Percentiles rank a stretch among this genome's conserved stretches.
These are phyloP conservation scores for Fagus sylvatica DNA, from an alignment of 306 rosid genomes.

Conservation along the genomic window DNA sequence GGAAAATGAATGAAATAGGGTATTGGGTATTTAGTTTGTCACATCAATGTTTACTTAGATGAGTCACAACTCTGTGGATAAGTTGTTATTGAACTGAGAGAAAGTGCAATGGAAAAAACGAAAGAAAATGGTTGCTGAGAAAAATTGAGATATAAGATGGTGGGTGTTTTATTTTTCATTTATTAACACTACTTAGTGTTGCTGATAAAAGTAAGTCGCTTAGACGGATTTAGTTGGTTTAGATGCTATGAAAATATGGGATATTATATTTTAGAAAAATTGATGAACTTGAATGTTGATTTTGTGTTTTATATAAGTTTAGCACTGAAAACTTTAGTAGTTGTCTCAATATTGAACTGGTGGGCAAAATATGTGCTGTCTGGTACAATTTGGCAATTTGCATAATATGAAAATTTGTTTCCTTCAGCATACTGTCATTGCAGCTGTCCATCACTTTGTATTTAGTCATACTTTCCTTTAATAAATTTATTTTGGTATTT, in stretches of 20 bases:
- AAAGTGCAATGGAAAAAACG: background rate
- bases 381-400: background rate
- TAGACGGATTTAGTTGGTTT: background rate
- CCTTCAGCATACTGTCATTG: background rate
- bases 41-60: no score
- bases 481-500: background rate
- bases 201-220: background rate
- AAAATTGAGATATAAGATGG: background rate
- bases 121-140: background rate
- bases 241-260: background rate
- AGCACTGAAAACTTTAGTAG: background rate
- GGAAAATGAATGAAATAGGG: background rate
- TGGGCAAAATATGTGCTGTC: no score
- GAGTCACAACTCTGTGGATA: background rate
- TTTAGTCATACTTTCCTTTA: background rate
- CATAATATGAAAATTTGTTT: no score
- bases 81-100: background rate
- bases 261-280: background rate
- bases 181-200: background rate
- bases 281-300: background rate
- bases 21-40: background rate
- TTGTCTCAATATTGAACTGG: background rate
- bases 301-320: background rate
- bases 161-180: background rate
- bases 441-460: background rate